Base-by-base conservation (phyloP, 805 yeast species). In the Candida arabinofermentans region DNA sequence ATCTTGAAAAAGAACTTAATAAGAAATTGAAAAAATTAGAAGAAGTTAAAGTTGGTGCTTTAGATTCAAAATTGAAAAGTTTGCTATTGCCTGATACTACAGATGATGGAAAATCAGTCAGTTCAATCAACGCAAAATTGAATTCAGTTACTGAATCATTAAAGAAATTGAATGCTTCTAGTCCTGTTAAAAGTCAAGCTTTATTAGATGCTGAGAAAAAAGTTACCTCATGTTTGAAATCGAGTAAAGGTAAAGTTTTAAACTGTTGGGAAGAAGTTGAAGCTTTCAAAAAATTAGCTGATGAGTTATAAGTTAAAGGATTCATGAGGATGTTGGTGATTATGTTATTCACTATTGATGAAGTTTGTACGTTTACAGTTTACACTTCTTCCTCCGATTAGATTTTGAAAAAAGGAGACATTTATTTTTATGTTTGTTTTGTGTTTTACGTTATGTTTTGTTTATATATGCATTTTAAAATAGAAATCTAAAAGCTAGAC, bases 231-330 rank as follows among this genome's bases (percentile, higher is more conserved):
- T 87, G 96, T 61, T 70, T 87, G 56, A 71, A 70, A 50, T 74
- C 73, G 37, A 82, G 81, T 60, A 64, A 72, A 47, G 83, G 79
- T 18, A 79, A 72, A 58, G 81, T 85, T 18, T 72, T 87, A 60
- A 81, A 84, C 61, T 87, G 96, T 61, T 84, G 89, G 83, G 86
- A 83, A 31, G 86, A 84, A 57, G 86, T 86, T 16, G 78, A 82
- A 56, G 65, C 71, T 42, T 86, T 87, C 63, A 84, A 79, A 58
- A 71, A 70, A 48, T 61, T 78, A 47, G 84, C 80, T 17, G 49
- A 50, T 32, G 44, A 38, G 16, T 35, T 42, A 24, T 50, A 46
- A 40, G 7, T 35, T 17, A 2, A 13, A 13, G 14, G 30, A 27
- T 27, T 27, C 14, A 27, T 13, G 14, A 10, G n/a, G n/a, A n/a